Base-by-base conservation (phyloP, 1,284 basidiomycete genomes). In the Pascua sp. region DNA sequence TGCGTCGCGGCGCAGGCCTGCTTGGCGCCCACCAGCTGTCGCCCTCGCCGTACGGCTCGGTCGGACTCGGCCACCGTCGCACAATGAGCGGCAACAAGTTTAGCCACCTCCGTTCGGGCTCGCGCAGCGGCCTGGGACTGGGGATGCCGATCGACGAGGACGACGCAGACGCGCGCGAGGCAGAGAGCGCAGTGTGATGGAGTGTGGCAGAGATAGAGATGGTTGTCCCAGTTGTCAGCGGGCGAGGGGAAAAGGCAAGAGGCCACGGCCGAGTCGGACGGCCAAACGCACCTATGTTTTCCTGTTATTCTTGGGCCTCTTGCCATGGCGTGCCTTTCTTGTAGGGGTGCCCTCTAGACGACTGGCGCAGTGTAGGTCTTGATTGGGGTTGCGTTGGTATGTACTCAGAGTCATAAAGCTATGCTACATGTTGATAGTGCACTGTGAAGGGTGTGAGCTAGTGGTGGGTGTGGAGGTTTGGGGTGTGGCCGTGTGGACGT, bases 71-170 rank as follows among this genome's bases (percentile, higher is more conserved):
- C 13, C 51, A 53, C n/a, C 40, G 66, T 11, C 47, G 68, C 17
- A 63, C 56, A 9, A n/a, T 66, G 24, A 65, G 65, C 24, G 66
- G 63, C 16, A 69, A 69, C 59, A 64, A 63, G 51, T 53, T 67
- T 17, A 63, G 59, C 49, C 67, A 67, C 47, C 59, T 71, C 60
- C 55, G 71, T 38, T 64, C 62, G 32, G 67, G 66, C 47, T 73
- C 71, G 32, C 63, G 65, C 37, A 60, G 62, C 38, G 65, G 67
- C 32, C 48, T 65, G 36, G 59, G 53, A 1, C 51, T 61, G 4
- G 56, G 62, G 24, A 37, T 61, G 16, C 64, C 62, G 1, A 15
- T 59, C 4, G 61, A 64, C n/a, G 64, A 63, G 41, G 62, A 61
- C 48, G 64, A 65, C n/a, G 63, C 61, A 7, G 56, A 53, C 24